Base-by-base conservation (phyloP, 768 basidiomycete genomes). In the Suillus subalutaceus region DNA sequence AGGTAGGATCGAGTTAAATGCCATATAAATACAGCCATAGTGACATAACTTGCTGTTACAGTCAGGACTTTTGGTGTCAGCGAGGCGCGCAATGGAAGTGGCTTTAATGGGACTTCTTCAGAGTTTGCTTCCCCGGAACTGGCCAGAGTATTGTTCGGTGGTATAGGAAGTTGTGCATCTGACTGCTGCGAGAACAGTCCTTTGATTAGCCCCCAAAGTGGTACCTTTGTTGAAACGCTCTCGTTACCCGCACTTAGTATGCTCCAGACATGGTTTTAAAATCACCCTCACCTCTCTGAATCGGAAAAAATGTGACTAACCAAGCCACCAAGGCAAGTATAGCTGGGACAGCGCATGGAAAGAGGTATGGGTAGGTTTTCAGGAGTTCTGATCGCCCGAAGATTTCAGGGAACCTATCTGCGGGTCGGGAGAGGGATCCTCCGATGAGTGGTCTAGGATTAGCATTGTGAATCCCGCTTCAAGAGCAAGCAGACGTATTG, bases 21-120 rank as follows among this genome's bases (percentile, higher is more conserved):
- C 74, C 53, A 91, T 90, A 64, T 92, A 90, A 89, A 76, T 13
- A 91, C 79, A 6, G 90, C 83, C 35, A 90, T 80, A 38, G 77
- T 74, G 8, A 85, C 87, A 73, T 92, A 92, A 70, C 89, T 90
- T 16, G 79, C 78, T 6, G 85, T 82, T 16, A 89, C 83, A 58
- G 88, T 74, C 32, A 91, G 68, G 3, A 93, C 89, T 20, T 78
- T 82, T 4, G 78, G 81, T 18, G 81, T 85, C 30, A 91, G 78
- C 55, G 89, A 77, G 6, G 79, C 74, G 35, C 80, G 79, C 40
- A 90, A 74, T 3, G 88, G 80, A 61, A 84, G 70, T 0, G 82
- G 84, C 15, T 20, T 40, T 18, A n/a, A 59, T 40, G 9, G 4
- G 2, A 58, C 57, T 35, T 18, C 38, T 26, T 5, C 57, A 40